Evolutionary conservation across 2,329 filamentous ascomycete species (phyloP), one percentile per base, ranked within the genome.

Genomic region (Diaporthe citri): DNA sequence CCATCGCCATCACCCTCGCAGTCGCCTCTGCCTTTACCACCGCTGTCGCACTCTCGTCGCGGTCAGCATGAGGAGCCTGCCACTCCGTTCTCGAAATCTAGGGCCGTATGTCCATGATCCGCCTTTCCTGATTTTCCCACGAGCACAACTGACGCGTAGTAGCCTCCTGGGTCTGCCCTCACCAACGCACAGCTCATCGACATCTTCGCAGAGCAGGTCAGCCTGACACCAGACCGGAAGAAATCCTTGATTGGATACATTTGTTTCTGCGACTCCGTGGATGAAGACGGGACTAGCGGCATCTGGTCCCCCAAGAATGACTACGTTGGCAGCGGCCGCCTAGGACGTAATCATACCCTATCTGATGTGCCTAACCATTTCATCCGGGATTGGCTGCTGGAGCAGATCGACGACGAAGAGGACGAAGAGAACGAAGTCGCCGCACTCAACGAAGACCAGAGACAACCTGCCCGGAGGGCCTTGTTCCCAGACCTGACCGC

Each of bases 341-440:
- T 71, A 28, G 67, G 67, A 43, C 67, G 67, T 28, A 20, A 71
- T 22, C 67, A 71, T n/a, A 41, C 48, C 28, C 28, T 71, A 48
- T 22, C 48, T 25, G 67, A 71, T 22, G 67, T 71, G 34, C 67
- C 48, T 13, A 71, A 71, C 55, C 67, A 71, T 31, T 71, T 31
- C 20, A 12, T 57, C n/a, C 48, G 67, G 15, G 67, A 71, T 6
- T 56, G 6, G 9, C 25, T 57, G 51, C 34, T 57, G 12, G 67
- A 71, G 51, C 22, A 43, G n/a, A 31, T 71, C 7, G 55, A 57
- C 6, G 0, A 22, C 43, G 5, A 20, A 51, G 28, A 15, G 10
- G 36, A 66, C 43, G 25, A 66, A 66, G 28, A 17, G 12, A 66
- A 66, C 43, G 28, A 66, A 51, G 43, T 20, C 6, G 62, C 20